Percentiles rank a stretch among this genome's conserved stretches.
These are phyloP conservation scores for Skeletonema marinoi DNA, from an alignment of 108 stramenopile species.

Conservation along the genomic window DNA sequence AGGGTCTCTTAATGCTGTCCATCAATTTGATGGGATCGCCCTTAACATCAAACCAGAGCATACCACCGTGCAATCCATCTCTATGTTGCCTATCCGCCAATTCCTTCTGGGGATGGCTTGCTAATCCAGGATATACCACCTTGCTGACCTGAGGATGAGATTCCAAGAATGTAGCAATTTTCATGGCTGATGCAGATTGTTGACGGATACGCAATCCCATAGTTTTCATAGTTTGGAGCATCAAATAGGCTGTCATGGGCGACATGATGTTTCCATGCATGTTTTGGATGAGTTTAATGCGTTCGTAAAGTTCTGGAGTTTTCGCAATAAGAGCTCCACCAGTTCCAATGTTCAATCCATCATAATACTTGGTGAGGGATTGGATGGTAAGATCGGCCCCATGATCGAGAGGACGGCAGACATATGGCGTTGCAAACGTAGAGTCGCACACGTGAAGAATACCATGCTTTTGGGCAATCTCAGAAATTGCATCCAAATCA, in stretches of 20 bases:
- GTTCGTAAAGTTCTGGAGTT: constrained; percentile 69
- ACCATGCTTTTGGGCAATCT: constrained; percentile 62
- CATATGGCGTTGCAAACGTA: constrained; percentile 79
- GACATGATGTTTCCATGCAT: constrained; percentile 88
- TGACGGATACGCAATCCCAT: constrained; percentile 76
- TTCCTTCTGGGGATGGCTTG: constrained; percentile 77
- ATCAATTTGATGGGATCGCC: constrained; percentile 84
- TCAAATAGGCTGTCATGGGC: constrained; percentile 81
- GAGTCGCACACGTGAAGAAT: constrained; percentile 76
- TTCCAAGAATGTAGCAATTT: constrained; percentile 82
- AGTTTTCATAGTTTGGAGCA: constrained; percentile 85
- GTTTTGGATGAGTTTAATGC: constrained; percentile 75
- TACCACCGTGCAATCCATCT: constrained; percentile 78
- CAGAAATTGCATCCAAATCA: constrained; percentile 68
- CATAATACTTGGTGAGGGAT: constrained; percentile 83
- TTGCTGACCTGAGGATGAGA: constrained; percentile 74
- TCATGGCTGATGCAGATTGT: constrained; percentile 73
- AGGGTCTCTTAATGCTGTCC: constrained; percentile 78
- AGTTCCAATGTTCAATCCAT: constrained; percentile 83
- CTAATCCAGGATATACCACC: constrained; percentile 80
- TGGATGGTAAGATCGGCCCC: constrained; percentile 82
- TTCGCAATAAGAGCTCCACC: constrained; percentile 73
- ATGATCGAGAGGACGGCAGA: constrained; percentile 68
- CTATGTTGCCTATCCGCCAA: constrained; percentile 79
- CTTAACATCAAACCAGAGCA: constrained; percentile 87